Base-by-base conservation (phyloP, 495 filamentous ascomycete genomes). In the Thermochaetoides thermophila region DNA sequence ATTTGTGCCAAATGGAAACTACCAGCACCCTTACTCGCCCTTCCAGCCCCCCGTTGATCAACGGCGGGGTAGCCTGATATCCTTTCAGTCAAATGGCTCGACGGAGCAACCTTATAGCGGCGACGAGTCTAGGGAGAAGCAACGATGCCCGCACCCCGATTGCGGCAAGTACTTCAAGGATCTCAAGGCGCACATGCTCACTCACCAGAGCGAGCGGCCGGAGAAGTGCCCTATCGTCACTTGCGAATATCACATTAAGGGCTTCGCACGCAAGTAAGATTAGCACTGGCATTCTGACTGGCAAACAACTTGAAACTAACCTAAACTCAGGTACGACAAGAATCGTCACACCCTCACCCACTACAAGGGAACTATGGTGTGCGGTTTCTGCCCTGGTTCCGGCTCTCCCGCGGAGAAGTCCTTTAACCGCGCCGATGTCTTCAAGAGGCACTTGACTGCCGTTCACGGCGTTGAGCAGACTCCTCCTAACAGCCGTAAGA, bases 321-420 rank as follows among this genome's bases (percentile, higher is more conserved):
- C n/a, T n/a, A n/a, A n/a, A n/a, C n/a, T n/a, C n/a, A 45, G 42
- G 23, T 97, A 99, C 50, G 89, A 99, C 61, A 96, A 95, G 64
- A 96, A 96, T 53, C 69, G 89, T 18, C 89, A 99, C 52, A 94
- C 87, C 0, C 53, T 99, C 34, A 99, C 91, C 16, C 89, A 99
- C 49, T 99, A 99, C 69, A 96, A 96, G 60, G 91, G 91, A 7
- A 96, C 84, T 18, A 96, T 99, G 91, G 85, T 99, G 17, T 99
- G 89, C 56, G 85, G 86, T 21, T 99, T 99, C 64, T 99, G 89
- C 48, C 86, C 87, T 0, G 85, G 86, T 4, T 80, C 82, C 16
- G 91, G 91, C 10, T 92, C 85, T 2, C 72, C 87, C 14, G 81
- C 80, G 0, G 89, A 99, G 58, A 99, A 99, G 69, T 91, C 83